Percentiles rank a stretch among this genome's conserved stretches.
phyloP scores from a whole-genome alignment of 2,329 filamentous ascomycete species.

The Penicillium sp. region DNA sequence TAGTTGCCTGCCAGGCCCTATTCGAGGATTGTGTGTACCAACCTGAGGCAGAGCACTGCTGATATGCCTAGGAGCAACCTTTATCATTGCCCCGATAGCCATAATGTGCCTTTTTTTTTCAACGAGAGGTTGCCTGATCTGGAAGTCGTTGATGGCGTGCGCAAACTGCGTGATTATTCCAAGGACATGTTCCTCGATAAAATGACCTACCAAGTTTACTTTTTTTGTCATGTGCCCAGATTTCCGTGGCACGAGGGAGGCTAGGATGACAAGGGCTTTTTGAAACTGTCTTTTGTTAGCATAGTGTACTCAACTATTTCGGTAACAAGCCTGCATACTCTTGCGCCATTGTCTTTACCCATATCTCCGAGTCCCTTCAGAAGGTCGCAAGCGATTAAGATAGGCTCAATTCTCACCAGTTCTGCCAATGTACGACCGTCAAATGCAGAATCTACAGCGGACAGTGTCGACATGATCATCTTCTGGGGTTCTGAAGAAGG shows the following conservation, averaged over 20 bases:
- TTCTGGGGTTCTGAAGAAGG: slow-evolving; percentile 68
- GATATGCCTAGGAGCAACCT: slow-evolving; percentile 72
- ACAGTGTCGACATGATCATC: slow-evolving; percentile 71
- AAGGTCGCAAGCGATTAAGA: slow-evolving; percentile 77
- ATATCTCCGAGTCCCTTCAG: slow-evolving; percentile 79
- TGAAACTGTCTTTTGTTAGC: slow-evolving; percentile 43
- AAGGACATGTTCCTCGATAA: slow-evolving; percentile 82
- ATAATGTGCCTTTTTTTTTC: slow-evolving; percentile 80
- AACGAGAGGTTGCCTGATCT: slow-evolving; percentile 59
- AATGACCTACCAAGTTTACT: slow-evolving; percentile 68
- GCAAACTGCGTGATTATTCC: slow-evolving; percentile 85
- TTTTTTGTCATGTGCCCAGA: slow-evolving; percentile 54
- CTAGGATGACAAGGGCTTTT: slow-evolving; percentile 57
- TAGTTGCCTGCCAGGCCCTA: slow-evolving; percentile 8
- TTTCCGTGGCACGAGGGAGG: slow-evolving; percentile 57
- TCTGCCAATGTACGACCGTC: slow-evolving; percentile 67
- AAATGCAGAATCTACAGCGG: slow-evolving; percentile 73
- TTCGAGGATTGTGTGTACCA: slow-evolving; percentile 32
- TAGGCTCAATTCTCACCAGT: slow-evolving; percentile 75
- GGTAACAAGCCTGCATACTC: slow-evolving; percentile 54
- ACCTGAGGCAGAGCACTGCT: slow-evolving; percentile 85
- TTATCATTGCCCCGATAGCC: slow-evolving; percentile 87
- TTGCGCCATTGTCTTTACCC: slow-evolving; percentile 54
- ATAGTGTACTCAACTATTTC: neutral
- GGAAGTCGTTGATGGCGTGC: slow-evolving; percentile 73